These are phyloP conservation scores for Hanseniaspora taiwanica DNA, from an alignment of 805 yeast species.

Conservation along the genomic window DNA sequence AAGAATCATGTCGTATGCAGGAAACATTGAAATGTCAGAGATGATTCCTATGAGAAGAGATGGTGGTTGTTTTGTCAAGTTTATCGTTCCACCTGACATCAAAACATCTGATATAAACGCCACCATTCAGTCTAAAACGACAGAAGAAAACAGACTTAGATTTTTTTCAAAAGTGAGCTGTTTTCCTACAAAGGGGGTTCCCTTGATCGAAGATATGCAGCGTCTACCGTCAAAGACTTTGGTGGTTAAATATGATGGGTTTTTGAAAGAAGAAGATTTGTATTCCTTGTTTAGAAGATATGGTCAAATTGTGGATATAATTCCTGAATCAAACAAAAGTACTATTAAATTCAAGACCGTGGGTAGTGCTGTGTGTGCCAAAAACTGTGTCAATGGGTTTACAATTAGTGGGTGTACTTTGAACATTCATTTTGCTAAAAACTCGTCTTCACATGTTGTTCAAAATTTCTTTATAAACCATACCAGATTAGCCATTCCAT, in stretches of 20 bases:
- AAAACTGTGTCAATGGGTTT: constrained; percentile 81
- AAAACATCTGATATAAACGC: constrained; percentile 40
- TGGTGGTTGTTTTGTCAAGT: constrained; percentile 88
- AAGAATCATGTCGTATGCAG: constrained; percentile 27
- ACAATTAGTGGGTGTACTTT: constrained; percentile 47
- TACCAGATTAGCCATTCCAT: constrained; percentile 71
- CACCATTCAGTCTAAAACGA: constrained; percentile 35
- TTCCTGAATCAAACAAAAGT: constrained; percentile 37
- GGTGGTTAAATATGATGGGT: constrained; percentile 62
- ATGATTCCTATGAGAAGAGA: constrained; percentile 66
- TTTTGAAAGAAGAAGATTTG: constrained; percentile 65
- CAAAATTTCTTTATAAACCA: constrained; percentile 55
- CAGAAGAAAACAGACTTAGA: constrained; percentile 25
- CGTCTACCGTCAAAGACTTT: constrained; percentile 56
- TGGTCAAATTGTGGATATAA: constrained; percentile 68
- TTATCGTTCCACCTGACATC: constrained; percentile 40
- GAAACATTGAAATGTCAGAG: constrained; percentile 35
- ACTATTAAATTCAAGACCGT: constrained; percentile 40
- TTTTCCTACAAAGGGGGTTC: constrained; percentile 75
- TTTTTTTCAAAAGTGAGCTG: constrained; percentile 39
- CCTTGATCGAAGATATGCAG: constrained; percentile 92
- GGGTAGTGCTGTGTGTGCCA: constrained; percentile 71
- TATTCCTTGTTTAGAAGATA: constrained; percentile 77
- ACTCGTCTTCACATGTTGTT: constrained; percentile 38
- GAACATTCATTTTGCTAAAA: constrained; percentile 61